Base-by-base conservation (phyloP, 1,284 basidiomycete genomes). In the Laetiporus sulphureus region DNA sequence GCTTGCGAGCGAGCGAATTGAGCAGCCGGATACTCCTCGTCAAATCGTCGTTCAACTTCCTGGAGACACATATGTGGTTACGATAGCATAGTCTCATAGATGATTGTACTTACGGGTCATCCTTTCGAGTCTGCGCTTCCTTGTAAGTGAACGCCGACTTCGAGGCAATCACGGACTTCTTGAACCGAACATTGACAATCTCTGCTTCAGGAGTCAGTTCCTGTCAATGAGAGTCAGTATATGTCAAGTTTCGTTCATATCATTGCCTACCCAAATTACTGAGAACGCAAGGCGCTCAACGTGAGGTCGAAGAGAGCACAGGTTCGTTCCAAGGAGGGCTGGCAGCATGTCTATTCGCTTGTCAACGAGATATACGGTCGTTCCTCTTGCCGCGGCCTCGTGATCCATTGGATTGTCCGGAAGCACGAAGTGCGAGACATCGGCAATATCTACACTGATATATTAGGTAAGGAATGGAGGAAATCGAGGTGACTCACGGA, bases 331-430 rank as follows among this genome's bases (percentile, higher is more conserved):
- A 7, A 99, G 74, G 7, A 99, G 71, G 13, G 86, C 74, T 0
- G 96, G 96, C 40, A 99, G 73, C 96, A 99, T 99, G 68, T 99
- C 96, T 42, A 99, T 95, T 29, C 96, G 86, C 66, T 95, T 96
- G 71, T 99, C 96, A 2, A 99, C 96, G 4, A 99, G 77, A 61
- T 99, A 99, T 3, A 99, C 96, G 0, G 96, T 99, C 1, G 95
- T 99, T 10, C 96, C 95, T 42, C 96, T 76, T 11, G 92, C 79
- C 12, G 95, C 91, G 13, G 96, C 96, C 63, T 99, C 96, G 27
- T 72, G 82, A 55, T 99, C 96, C 94, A 99, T 99, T 0, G 96
- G 79, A 41, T 88, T 99, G 58, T 95, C 91, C 2, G 93, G 74
- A 41, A 79, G 81, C 1, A 99, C 96, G 56, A 99, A 99, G 63